Base-by-base conservation (phyloP, 805 yeast genomes). In the Yarrowia osloensis region DNA sequence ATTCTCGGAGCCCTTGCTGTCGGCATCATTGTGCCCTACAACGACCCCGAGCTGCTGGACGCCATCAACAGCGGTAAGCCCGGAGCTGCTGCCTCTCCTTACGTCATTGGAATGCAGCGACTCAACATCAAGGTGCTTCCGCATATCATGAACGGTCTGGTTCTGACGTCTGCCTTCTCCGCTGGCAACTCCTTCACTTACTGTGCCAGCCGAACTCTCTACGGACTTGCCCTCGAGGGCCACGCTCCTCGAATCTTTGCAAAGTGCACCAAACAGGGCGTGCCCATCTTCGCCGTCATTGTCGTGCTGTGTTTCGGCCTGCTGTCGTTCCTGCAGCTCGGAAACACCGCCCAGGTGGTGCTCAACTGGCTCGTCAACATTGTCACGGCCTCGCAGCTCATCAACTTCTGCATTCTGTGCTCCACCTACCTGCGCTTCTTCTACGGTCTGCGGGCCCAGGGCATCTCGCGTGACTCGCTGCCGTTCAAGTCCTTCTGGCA, bases 141-240 rank as follows among this genome's bases (percentile, higher is more conserved):
- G 35, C 85, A 88, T 73, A 82, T 91, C 69, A 91, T 92, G 67
- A 92, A 92, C 76, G 96, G 85, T 0, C 84, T 90, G 33, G 82
- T 91, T 67, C 81, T 91, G 66, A 81, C 90, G 5, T 84, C 95
- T 0, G 89, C 93, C 0, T 88, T 90, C 71, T 87, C 92, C 39
- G 92, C 96, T 1, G 97, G 96, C 65, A 90, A 90, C 75, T 88
- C 94, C 1, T 88, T 86, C 74, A 84, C 89, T 39, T 90, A 85
- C 73, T 86, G 91, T 69, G 87, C 94, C 0, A 84, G 91, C 8
- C 80, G 88, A 70, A 81, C 89, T 0, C 78, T 90, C 24, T 87
- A 86, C 74, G 91, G 91, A 2, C 79, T 90, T 76, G 89, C 95
- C 0, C 76, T 84, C 33, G 85, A 84, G 71, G 92, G 94, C 0